These are phyloP conservation scores for Botrytis aclada DNA, from an alignment of 2,329 filamentous ascomycete genomes.

Conservation along the genomic window DNA sequence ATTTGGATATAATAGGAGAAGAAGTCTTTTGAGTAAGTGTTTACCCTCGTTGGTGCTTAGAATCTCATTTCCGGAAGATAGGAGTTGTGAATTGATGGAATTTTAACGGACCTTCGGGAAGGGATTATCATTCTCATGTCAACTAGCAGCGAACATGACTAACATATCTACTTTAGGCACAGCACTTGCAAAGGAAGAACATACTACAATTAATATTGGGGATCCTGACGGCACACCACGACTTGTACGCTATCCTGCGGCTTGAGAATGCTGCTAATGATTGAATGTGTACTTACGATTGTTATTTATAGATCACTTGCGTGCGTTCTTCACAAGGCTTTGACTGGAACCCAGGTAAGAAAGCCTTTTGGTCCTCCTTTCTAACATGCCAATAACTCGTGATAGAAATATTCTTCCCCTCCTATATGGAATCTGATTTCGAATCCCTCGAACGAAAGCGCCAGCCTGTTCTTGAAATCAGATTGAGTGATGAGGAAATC, in stretches of 20 bases:
- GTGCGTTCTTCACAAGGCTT: conserved; percentile 77
- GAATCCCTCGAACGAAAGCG: conserved; percentile 71
- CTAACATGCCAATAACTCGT: conserved; percentile 14
- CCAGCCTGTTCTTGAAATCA: conserved; percentile 75
- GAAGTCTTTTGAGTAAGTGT: conserved; percentile 59
- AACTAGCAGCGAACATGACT: conserved; percentile 33
- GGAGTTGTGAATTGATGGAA: background rate
- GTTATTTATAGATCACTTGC: conserved; percentile 64
- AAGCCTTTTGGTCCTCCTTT: background rate
- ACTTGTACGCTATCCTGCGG: conserved; percentile 53
- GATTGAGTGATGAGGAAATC: conserved; percentile 73
- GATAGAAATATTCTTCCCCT: conserved; percentile 75
- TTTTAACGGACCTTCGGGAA: conserved; percentile 12
- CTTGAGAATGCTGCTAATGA: conserved; percentile 17
- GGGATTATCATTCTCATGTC: background rate
- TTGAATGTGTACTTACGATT: conserved; percentile 21
- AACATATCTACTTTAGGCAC: conserved; percentile 50
- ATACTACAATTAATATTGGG: conserved; percentile 77
- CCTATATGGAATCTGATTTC: conserved; percentile 72
- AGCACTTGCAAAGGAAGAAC: conserved; percentile 69
- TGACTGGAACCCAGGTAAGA: conserved; percentile 73
- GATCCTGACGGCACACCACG: conserved; percentile 69
- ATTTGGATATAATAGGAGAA: conserved; percentile 53
- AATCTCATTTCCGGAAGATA: background rate
- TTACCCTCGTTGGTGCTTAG: conserved; percentile 21